These are phyloP conservation scores for Acanthochlamys bracteata DNA, from an alignment of 106 monocot genomes.

Conservation along the genomic window DNA sequence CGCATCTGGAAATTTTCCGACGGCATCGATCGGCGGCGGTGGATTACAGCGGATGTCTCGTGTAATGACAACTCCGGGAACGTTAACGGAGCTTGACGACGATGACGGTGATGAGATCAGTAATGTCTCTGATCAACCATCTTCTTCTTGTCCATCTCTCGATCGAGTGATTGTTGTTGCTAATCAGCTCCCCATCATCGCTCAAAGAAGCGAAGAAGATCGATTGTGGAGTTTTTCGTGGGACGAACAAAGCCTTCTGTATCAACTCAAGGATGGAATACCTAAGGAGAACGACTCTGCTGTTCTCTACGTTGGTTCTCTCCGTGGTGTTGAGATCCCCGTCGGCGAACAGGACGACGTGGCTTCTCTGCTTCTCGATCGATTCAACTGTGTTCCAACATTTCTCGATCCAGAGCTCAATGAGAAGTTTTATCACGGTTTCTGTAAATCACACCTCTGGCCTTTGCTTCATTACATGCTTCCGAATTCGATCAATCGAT, in stretches of 20 bases:
- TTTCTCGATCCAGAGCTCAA: slow-evolving; percentile 38
- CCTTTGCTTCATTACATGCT: slow-evolving; percentile 73
- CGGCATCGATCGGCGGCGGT: slow-evolving; percentile 10
- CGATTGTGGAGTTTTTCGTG: slow-evolving; percentile 67
- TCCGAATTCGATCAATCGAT: slow-evolving; percentile 34
- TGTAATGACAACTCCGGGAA: slow-evolving; percentile 63
- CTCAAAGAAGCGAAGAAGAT: slow-evolving; percentile 42
- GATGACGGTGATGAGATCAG: slow-evolving; percentile 23
- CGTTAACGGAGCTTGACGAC: slow-evolving; percentile 52
- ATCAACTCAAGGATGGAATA: slow-evolving; percentile 77
- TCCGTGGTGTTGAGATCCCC: slow-evolving; percentile 22
- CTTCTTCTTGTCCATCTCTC: slow-evolving; percentile 31
- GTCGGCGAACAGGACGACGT: slow-evolving; percentile 49
- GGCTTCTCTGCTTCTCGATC: slow-evolving; percentile 38
- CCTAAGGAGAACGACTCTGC: slow-evolving; percentile 69
- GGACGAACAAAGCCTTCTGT: slow-evolving; percentile 83
- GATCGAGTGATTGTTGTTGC: slow-evolving; percentile 82
- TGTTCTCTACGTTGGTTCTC: slow-evolving; percentile 55
- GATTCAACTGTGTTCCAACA: slow-evolving; percentile 56
- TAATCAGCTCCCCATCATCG: slow-evolving; percentile 67
- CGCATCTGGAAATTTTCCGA: slow-evolving; percentile 57
- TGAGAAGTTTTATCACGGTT: slow-evolving; percentile 55
- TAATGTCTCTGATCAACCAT: slow-evolving; percentile 57
- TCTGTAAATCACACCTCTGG: slow-evolving; percentile 67
- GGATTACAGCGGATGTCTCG: slow-evolving; percentile 24